Percentiles rank a stretch among this genome's conserved stretches.
These are phyloP conservation scores for Saccharomyces mikatae DNA, from an alignment of 805 yeast genomes.

Conservation along the genomic window DNA sequence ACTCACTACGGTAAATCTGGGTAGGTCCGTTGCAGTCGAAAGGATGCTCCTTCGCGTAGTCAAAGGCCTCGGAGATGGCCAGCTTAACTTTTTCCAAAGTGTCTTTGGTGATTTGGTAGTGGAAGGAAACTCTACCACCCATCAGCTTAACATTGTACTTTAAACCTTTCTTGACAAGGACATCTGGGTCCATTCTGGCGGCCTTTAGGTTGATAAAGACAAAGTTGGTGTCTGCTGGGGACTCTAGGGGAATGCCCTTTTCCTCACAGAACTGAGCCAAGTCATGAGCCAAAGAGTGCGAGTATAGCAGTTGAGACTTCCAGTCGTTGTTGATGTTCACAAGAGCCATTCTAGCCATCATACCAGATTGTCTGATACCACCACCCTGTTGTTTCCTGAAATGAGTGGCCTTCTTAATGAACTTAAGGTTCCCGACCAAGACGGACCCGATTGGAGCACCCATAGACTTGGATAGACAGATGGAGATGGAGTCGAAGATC, in stretches of 20 bases:
- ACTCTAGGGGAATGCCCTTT: slow-evolving; percentile 49
- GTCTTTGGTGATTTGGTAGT: slow-evolving; percentile 52
- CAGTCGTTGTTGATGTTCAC: slow-evolving; percentile 69
- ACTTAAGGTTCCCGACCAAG: slow-evolving; percentile 55
- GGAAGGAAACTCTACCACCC: slow-evolving; percentile 78
- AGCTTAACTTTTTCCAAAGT: slow-evolving; percentile 50
- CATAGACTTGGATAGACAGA: slow-evolving; percentile 80
- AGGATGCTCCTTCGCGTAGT: slow-evolving; percentile 48
- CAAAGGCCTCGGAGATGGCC: slow-evolving; percentile 50
- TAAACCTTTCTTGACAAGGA: slow-evolving; percentile 45
- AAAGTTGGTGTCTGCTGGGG: slow-evolving; percentile 81
- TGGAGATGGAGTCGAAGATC: slow-evolving; percentile 79
- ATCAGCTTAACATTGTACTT: slow-evolving; percentile 55
- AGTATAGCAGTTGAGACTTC: slow-evolving; percentile 38
- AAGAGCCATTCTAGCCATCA: slow-evolving; percentile 73
- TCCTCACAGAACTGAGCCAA: slow-evolving; percentile 46
- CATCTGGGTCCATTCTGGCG: slow-evolving; percentile 49
- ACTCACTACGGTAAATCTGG: slow-evolving; percentile 37
- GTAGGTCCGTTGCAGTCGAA: slow-evolving; percentile 42
- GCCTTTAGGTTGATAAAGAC: slow-evolving; percentile 59
- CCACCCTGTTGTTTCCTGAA: slow-evolving; percentile 91
- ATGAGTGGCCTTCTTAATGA: slow-evolving; percentile 68
- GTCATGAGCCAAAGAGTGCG: slow-evolving; percentile 45
- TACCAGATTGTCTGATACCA: slow-evolving; percentile 83
- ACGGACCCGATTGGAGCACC: slow-evolving; percentile 94